Evolutionary conservation across 129 eudicot species (phyloP).

Genomic region (Tagetes patula): DNA sequence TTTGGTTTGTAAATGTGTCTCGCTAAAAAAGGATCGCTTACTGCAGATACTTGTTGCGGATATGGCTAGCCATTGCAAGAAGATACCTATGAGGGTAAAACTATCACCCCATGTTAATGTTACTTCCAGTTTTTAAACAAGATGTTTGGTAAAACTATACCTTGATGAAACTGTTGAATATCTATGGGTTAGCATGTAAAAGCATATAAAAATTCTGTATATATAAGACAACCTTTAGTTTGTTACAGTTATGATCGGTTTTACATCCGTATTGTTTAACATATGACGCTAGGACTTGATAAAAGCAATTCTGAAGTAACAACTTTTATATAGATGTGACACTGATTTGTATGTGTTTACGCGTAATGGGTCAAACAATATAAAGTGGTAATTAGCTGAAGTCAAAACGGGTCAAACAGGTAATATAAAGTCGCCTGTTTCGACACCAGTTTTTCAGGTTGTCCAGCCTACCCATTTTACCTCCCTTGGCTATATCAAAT

Average conservation of each 20-base stretch:
- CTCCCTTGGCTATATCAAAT: neutral
- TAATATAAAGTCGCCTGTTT: neutral
- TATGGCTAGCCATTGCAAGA: conserved; percentile 65
- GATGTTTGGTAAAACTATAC: conserved; percentile 4
- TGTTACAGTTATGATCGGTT: neutral
- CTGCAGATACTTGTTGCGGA: conserved; percentile 18
- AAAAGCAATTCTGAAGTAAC: neutral
- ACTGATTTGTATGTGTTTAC: neutral
- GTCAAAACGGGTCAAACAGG: neutral
- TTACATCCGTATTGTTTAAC: neutral
- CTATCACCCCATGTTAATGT: neutral
- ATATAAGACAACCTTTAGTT: neutral
- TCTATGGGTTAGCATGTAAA: neutral
- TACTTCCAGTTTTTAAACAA: neutral
- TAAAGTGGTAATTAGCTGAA: neutral
- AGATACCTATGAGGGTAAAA: conserved; percentile 60
- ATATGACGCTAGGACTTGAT: conserved; percentile 18
- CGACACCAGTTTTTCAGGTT: neutral
- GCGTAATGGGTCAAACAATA: neutral
- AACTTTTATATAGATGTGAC: neutral
- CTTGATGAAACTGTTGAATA: neutral
- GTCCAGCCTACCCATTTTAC: neutral
- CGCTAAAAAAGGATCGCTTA: neutral
- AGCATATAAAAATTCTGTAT: conserved; percentile 1
- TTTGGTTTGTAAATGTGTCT: neutral